phyloP scores from a whole-genome alignment of 345 rosid species.

The Heritiera fomes region DNA sequence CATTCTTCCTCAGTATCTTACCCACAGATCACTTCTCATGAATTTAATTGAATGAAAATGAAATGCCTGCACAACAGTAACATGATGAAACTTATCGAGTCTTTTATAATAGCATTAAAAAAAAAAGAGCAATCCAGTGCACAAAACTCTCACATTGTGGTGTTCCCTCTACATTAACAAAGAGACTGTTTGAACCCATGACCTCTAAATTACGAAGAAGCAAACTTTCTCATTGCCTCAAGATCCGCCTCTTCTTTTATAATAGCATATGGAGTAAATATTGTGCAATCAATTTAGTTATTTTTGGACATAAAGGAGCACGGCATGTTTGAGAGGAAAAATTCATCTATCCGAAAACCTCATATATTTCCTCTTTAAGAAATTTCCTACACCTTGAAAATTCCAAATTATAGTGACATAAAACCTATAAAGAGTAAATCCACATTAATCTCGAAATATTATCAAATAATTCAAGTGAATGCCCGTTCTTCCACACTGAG shows the following conservation, averaged over 20 bases:
- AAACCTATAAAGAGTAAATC: neutral
- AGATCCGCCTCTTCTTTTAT: no score
- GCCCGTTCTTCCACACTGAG: neutral
- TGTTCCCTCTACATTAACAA: no score
- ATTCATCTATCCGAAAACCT: neutral
- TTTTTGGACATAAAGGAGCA: neutral
- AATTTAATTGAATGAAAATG: neutral
- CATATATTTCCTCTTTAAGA: neutral
- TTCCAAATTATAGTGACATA: no score
- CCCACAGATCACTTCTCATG: neutral
- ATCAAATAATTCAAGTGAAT: neutral
- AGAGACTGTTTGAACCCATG: no score
- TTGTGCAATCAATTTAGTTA: neutral
- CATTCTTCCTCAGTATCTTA: neutral
- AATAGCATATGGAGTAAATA: neutral
- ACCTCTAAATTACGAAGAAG: no score
- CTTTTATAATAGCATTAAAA: neutral
- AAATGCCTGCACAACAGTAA: neutral
- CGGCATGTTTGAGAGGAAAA: neutral
- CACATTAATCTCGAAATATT: neutral
- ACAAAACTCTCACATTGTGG: no score
- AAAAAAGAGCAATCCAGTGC: no score
- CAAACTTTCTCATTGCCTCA: no score
- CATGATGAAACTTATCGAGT: neutral
- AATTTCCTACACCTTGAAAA: neutral